These are phyloP conservation scores for Stephania japonica DNA, from an alignment of 164 flowering plant species.

Conservation along the genomic window DNA sequence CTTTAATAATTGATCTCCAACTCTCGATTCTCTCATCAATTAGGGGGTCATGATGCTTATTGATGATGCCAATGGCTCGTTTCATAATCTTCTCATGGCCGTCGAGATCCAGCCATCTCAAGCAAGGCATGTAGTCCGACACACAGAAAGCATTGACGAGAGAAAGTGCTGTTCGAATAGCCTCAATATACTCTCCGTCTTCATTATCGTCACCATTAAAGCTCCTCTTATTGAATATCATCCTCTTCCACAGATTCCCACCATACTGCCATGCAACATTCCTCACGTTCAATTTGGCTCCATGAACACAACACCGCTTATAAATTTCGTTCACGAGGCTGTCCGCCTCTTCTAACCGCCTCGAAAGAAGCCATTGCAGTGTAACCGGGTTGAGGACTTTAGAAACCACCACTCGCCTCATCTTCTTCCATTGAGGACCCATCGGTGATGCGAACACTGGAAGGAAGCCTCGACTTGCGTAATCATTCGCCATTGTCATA, in stretches of 20 bases:
- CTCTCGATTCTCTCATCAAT: constrained; percentile 25
- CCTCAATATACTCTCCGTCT: constrained; percentile 20
- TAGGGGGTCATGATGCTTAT: constrained; percentile 24
- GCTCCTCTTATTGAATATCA: constrained; percentile 25
- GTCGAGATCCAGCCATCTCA: constrained; percentile 30
- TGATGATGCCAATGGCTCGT: constrained; percentile 11
- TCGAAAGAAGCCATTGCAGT: neutral
- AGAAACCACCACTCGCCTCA: constrained; percentile 3
- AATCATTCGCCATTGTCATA: constrained; percentile 18
- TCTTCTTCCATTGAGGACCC: constrained; percentile 31
- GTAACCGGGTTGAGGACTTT: neutral
- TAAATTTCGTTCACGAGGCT: neutral
- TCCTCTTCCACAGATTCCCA: constrained; percentile 22
- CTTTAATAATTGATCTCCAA: constrained; percentile 16
- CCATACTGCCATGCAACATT: constrained; percentile 13
- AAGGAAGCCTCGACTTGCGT: constrained; percentile 23
- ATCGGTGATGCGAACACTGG: constrained; percentile 16
- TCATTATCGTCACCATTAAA: constrained; percentile 19
- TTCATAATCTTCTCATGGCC: constrained; percentile 32
- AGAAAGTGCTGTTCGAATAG: constrained; percentile 11
- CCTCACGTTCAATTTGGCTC: neutral
- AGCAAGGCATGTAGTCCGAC: constrained; percentile 26
- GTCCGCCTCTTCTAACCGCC: neutral
- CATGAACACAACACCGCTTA: neutral
- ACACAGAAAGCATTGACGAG: constrained; percentile 21